Evolutionary conservation across 345 rosid species (phyloP), one percentile per base, ranked within the genome.

Genomic region (Reutealis trisperma): DNA sequence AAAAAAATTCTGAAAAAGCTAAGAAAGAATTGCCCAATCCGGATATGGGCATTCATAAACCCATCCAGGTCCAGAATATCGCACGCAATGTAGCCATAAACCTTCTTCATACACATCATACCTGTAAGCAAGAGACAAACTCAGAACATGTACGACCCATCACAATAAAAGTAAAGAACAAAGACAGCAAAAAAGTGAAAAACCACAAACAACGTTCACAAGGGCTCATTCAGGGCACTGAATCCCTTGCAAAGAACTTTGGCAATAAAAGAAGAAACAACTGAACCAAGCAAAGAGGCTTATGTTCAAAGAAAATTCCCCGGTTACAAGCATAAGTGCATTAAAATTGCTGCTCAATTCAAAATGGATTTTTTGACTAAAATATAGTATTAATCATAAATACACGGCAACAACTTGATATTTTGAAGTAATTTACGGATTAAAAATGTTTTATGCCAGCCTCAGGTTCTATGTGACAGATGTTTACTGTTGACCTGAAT

Each of bases 51-150:
- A 92, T 77, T 93, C 89, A 63, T 90, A 90, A 60, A 75, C 76
- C 97, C 97, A 96, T 67, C 85, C 88, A 9, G 96, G 91, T 81
- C 96, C 98, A 73, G 92, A 81, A 85, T 96, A 92, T 41, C 74
- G 86, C 85, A 92, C 65, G 27, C 92, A 90, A 77, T 93, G 94
- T 41, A 90, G 83, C 98, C 96, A 93, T 62, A 93, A 72, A 51
- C 92, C 97, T 77, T 89, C 96, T 78, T 92, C 93, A 62, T 80
- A 84, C 70, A 81, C 95, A 24, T 84, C 89, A 16, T 86, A 90
- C 32, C 98, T 90, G 91, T 87, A 83, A 34, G 24, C 34, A 72
- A 4, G 27, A 54, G 10, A 70, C 58, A 45, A 45, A 24, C 75
- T 63, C 71, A 61, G 69, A 79, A 62, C 15, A 24, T 15, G 44